Evolutionary conservation across 169 alveolate genomes (phyloP).

Genomic region (Babesia divergens): DNA sequence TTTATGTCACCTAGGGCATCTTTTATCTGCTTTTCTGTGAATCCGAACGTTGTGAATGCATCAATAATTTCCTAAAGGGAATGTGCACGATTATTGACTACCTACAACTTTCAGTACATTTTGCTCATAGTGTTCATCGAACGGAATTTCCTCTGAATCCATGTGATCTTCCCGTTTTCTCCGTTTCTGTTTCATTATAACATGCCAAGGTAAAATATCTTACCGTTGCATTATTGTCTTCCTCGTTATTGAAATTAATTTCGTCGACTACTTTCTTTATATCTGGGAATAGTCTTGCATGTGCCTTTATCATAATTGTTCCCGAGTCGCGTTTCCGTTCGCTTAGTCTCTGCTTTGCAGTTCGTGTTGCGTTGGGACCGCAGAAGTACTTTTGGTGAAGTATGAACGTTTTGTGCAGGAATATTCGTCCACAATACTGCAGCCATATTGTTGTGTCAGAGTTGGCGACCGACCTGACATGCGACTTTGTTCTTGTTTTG

Average conservation of each 20-base stretch:
- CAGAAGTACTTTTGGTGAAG: constrained; percentile 85
- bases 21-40: neutral
- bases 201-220: neutral
- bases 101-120: constrained; percentile 3
- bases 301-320: constrained; percentile 49
- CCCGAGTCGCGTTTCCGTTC: constrained; percentile 58
- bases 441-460: neutral
- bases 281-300: constrained; percentile 75
- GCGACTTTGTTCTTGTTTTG: constrained; percentile 58
- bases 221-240: constrained; percentile 14
- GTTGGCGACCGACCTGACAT: constrained; percentile 52
- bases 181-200: neutral
- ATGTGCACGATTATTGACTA: neutral
- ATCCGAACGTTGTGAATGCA: constrained; percentile 16
- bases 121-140: neutral
- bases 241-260: constrained; percentile 7
- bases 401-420: constrained; percentile 73
- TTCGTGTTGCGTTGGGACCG: constrained; percentile 87
- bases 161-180: neutral
- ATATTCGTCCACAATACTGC: constrained; percentile 83
- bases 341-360: constrained; percentile 82
- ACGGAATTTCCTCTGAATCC: neutral
- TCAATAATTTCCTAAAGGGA: neutral
- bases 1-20: neutral
- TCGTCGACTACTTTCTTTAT: constrained; percentile 49